A percentile compares a stretch with the other conserved stretches of the same genome.
Conservation (phyloP, 2,329 filamentous ascomycete species). For the Colletotrichum tofieldiae region DNA sequence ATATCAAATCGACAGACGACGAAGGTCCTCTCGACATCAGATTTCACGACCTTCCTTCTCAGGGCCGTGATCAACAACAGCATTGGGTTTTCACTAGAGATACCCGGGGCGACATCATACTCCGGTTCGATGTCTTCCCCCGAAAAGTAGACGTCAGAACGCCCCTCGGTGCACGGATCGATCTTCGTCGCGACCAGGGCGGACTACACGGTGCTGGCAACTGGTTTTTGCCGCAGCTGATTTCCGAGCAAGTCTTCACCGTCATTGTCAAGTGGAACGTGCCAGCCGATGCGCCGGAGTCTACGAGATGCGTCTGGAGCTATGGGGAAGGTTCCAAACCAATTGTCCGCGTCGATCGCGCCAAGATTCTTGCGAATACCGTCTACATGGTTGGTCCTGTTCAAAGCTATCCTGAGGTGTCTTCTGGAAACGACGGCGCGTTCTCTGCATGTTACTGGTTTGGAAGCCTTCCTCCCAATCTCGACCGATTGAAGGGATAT, state of each 20-base stretch:
- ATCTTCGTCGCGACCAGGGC: conserved; percentile 36
- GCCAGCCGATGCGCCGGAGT: conserved; percentile 26
- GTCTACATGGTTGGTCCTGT: conserved; percentile 44
- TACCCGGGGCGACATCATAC: conserved; percentile 36
- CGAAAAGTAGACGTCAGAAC: conserved; percentile 36
- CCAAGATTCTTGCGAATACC: conserved; percentile 32
- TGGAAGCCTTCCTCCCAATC: conserved; percentile 34
- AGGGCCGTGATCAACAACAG: conserved; percentile 35
- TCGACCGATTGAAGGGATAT: conserved; percentile 35
- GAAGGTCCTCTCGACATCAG: conserved; percentile 26
- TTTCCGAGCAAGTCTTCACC: conserved; percentile 28
- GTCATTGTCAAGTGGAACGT: conserved; percentile 41
- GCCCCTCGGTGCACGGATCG: conserved; percentile 39
- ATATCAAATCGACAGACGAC: conserved; percentile 9
- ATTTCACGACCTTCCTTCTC: conserved; percentile 35
- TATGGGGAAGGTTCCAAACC: conserved; percentile 41
- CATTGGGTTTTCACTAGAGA: conserved; percentile 40
- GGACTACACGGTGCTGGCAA: conserved; percentile 32
- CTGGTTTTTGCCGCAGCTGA: conserved; percentile 42
- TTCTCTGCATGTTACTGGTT: conserved; percentile 42
- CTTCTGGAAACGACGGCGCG: conserved; percentile 15
- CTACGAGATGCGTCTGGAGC: conserved; percentile 43
- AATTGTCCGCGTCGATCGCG: conserved; percentile 26
- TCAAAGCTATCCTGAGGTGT: conserved; percentile 24
- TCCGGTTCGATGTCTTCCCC: conserved; percentile 41